These are phyloP conservation scores for Myriosclerotinia duriaeana DNA, from an alignment of 2,329 filamentous ascomycete species.

Conservation along the genomic window DNA sequence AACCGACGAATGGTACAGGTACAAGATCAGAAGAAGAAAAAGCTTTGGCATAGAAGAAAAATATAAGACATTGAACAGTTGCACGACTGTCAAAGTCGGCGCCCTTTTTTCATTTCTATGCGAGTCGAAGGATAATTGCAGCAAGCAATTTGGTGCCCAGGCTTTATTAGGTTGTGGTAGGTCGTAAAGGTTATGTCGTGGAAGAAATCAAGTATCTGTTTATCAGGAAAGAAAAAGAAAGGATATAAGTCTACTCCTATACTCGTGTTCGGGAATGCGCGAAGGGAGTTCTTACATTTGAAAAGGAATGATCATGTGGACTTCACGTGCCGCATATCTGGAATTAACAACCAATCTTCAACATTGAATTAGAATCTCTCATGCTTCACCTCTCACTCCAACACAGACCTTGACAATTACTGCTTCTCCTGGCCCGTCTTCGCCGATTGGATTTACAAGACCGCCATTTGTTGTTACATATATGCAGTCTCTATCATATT, in stretches of 20 bases:
- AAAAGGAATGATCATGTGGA: background rate
- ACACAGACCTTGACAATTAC: conserved; percentile 3
- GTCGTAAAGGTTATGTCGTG: background rate
- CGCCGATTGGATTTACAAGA: background rate
- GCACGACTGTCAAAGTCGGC: no score
- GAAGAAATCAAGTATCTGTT: background rate
- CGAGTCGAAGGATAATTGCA: background rate
- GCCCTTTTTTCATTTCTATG: background rate
- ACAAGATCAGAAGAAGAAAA: background rate
- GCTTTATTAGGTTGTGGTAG: background rate
- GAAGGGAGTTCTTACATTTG: background rate
- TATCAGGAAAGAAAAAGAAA: no score
- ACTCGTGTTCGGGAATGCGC: background rate
- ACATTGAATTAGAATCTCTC: background rate
- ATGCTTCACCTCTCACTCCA: conserved; percentile 13
- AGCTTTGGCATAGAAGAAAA: background rate
- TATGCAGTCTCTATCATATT: conserved; percentile 1
- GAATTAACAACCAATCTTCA: background rate
- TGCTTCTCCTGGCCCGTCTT: conserved; percentile 9
- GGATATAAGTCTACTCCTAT: background rate
- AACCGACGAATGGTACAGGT: background rate
- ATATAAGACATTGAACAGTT: background rate
- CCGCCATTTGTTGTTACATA: conserved; percentile 20
- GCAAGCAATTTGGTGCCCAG: background rate
- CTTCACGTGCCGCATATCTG: background rate